A percentile compares a stretch with the other conserved stretches of the same genome.
Conservation (phyloP, 75 land plant genomes). For the Pseudotsuga menziesii region DNA sequence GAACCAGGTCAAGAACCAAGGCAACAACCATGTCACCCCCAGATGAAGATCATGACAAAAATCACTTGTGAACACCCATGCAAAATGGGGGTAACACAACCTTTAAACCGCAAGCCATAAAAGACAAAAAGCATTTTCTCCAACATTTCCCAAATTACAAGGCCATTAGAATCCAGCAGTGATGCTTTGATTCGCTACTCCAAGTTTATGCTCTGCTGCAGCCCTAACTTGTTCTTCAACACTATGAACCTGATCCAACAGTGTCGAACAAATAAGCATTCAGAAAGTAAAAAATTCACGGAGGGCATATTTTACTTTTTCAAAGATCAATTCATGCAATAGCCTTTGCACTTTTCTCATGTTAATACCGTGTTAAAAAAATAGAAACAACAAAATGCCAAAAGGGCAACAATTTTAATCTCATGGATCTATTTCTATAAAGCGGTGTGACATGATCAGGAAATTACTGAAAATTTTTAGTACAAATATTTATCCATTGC, state of each 20-base stretch:
- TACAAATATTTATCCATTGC: background rate
- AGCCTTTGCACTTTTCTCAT: background rate
- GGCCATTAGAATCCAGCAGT: constrained; percentile 99
- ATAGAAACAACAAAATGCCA: background rate
- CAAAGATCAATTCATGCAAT: background rate
- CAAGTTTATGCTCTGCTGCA: constrained; percentile 96
- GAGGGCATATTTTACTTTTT: background rate
- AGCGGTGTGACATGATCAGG: background rate
- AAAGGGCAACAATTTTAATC: background rate
- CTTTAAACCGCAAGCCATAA: no score
- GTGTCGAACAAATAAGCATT: background rate
- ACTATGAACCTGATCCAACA: constrained; percentile 54
- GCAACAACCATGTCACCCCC: no score
- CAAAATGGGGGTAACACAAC: no score
- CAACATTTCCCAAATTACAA: no score
- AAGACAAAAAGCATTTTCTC: no score
- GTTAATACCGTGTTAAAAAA: background rate
- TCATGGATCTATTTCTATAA: no score
- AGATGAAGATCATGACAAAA: no score
- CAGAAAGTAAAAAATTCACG: background rate
- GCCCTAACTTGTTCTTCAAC: constrained; percentile 99
- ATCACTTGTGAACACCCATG: no score
- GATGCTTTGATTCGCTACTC: constrained; percentile 99
- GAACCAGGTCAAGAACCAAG: no score
- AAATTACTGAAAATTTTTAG: background rate